phyloP scores from a whole-genome alignment of 495 filamentous ascomycete species.

The Chlorociboria aeruginascens region DNA sequence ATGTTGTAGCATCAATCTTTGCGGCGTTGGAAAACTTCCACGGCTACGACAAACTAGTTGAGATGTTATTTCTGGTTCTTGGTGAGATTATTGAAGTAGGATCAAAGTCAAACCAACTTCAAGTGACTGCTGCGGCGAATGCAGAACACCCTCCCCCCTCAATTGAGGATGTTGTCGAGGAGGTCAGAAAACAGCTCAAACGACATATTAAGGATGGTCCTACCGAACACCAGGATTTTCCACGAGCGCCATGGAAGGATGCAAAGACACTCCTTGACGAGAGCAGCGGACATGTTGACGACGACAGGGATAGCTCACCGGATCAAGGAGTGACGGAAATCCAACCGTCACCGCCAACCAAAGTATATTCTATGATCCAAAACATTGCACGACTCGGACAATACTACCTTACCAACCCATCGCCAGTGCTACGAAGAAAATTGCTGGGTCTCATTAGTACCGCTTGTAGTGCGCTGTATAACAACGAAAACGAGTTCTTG shows the following conservation, averaged over 20 bases:
- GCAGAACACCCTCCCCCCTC: constrained; percentile 25
- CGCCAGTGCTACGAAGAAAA: constrained; percentile 62
- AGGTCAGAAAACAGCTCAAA: constrained; percentile 20
- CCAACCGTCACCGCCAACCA: constrained; percentile 33
- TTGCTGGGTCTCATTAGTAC: constrained; percentile 64
- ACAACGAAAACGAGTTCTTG: constrained; percentile 69
- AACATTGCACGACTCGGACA: constrained; percentile 60
- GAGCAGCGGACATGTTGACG: neutral
- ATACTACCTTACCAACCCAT: constrained; percentile 75
- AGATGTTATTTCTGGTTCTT: constrained; percentile 73
- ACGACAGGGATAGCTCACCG: neutral
- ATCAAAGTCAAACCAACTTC: constrained; percentile 48
- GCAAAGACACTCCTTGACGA: constrained; percentile 18
- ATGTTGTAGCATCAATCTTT: constrained; percentile 81
- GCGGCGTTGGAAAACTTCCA: constrained; percentile 85
- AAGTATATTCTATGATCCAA: constrained; percentile 51
- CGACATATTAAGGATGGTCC: constrained; percentile 28
- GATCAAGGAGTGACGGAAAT: constrained; percentile 24
- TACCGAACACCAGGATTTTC: constrained; percentile 22
- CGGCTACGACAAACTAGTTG: constrained; percentile 78
- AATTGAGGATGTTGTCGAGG: constrained; percentile 7
- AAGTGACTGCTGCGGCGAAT: constrained; percentile 22
- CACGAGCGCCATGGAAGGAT: constrained; percentile 20
- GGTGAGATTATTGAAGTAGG: constrained; percentile 73
- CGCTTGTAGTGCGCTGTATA: constrained; percentile 52